These are phyloP conservation scores for Backusella macrospora DNA, from an alignment of 192 early-diverging fungal species.

Conservation along the genomic window DNA sequence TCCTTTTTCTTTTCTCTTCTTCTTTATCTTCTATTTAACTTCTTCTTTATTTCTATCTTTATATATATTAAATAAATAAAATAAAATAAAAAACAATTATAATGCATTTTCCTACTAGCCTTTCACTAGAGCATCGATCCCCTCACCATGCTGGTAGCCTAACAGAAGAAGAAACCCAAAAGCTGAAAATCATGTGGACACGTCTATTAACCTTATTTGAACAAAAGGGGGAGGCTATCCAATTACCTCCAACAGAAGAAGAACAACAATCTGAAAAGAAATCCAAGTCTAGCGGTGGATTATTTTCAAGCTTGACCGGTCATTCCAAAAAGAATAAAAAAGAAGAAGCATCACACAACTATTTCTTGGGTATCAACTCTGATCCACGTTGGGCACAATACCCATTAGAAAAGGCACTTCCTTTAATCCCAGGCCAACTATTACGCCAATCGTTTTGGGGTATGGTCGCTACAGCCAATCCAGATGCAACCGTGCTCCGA, in stretches of 20 bases:
- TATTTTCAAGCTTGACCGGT: slow-evolving; percentile 4
- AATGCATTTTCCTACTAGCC: not conserved
- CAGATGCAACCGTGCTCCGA: slow-evolving; percentile 72
- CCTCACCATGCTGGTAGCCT: slow-evolving; percentile 34
- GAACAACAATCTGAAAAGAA: not conserved
- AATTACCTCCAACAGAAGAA: not conserved
- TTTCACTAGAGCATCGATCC: not conserved
- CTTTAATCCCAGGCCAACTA: slow-evolving; percentile 11
- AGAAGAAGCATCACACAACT: not conserved
- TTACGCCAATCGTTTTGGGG: slow-evolving; percentile 65
- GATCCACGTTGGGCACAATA: slow-evolving; percentile 1
- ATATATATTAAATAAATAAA: no score
- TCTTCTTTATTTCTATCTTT: no score
- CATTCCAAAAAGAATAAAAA: slow-evolving; percentile 3
- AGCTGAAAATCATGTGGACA: slow-evolving; percentile 50
- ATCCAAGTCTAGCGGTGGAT: not conserved
- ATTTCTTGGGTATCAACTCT: not conserved
- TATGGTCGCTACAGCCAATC: slow-evolving; percentile 65
- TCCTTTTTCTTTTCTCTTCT: no score
- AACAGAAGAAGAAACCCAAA: slow-evolving; percentile 46
- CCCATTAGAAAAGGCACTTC: slow-evolving; percentile 31
- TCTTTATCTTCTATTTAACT: no score
- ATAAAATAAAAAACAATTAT: not conserved
- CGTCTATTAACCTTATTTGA: slow-evolving; percentile 49
- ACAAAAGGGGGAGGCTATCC: not conserved